These are phyloP conservation scores for Amanita inopinata DNA, from an alignment of 768 basidiomycete genomes.

Conservation along the genomic window DNA sequence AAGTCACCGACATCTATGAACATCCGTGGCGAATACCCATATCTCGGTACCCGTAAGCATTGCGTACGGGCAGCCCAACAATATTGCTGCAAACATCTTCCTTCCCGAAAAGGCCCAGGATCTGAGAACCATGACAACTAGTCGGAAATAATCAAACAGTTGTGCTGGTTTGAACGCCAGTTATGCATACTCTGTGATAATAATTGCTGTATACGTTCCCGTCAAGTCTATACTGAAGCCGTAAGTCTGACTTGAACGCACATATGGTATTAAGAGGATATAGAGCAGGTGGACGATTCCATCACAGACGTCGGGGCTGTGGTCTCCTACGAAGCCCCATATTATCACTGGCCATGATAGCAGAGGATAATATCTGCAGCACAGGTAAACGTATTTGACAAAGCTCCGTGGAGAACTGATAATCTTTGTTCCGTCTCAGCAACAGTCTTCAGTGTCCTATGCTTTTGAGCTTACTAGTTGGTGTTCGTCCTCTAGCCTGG, in stretches of 20 bases:
- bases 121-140: constrained; percentile 17
- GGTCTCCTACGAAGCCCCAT: constrained; percentile 18
- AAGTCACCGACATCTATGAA: constrained; percentile 11
- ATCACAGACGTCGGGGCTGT: constrained; percentile 13
- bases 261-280: constrained; percentile 16
- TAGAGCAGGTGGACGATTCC: constrained; percentile 15
- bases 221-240: neutral
- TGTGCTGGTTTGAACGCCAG: constrained; percentile 7
- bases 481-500: constrained; percentile 16
- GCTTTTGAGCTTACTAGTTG: constrained; percentile 12
- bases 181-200: neutral
- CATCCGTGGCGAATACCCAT: constrained; percentile 17
- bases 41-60: constrained; percentile 13
- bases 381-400: constrained; percentile 16
- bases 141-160: constrained; percentile 11
- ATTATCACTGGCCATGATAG: constrained; percentile 16
- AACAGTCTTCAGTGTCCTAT: neutral
- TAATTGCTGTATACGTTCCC: neutral
- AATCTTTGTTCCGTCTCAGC: constrained; percentile 12
- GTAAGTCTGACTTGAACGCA: constrained; percentile 8
- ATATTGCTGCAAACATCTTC: constrained; percentile 6
- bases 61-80: constrained; percentile 13
- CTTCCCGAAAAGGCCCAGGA: constrained; percentile 21
- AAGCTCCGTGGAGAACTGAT: constrained; percentile 15
- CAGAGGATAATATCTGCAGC: constrained; percentile 20